Conservation (phyloP, 2,329 filamentous ascomycete species). For the Cladophialophora chaetospira region DNA sequence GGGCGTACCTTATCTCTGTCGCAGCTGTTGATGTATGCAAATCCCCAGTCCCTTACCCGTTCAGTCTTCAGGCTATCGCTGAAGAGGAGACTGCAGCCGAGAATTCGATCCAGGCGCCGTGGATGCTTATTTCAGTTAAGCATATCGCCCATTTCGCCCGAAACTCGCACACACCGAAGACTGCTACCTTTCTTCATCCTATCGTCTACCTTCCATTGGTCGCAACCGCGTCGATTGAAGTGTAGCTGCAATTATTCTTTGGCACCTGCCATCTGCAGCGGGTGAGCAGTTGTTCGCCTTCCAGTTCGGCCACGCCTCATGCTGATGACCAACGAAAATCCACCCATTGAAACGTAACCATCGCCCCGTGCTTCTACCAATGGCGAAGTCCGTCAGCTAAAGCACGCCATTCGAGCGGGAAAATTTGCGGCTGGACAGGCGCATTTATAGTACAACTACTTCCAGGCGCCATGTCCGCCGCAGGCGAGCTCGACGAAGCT, state of each 20-base stretch:
- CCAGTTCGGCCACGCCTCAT: too few relatives aligned
- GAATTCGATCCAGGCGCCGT: not conserved
- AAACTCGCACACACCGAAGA: too few relatives aligned
- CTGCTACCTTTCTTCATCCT: too few relatives aligned
- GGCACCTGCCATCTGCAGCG: too few relatives aligned
- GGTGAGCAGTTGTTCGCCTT: too few relatives aligned
- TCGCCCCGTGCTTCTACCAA: not conserved
- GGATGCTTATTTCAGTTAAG: constrained; percentile 8
- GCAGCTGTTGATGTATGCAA: too few relatives aligned
- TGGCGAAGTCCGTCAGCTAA: not conserved
- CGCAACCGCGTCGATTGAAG: too few relatives aligned
- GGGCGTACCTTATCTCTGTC: too few relatives aligned
- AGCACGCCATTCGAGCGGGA: constrained; percentile 9
- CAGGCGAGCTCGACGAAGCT: not conserved
- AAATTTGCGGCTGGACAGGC: not conserved
- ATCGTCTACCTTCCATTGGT: too few relatives aligned
- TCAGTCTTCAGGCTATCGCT: not conserved
- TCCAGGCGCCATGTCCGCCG: not conserved
- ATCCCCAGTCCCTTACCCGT: not conserved
- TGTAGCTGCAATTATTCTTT: too few relatives aligned
- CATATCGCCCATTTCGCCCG: too few relatives aligned
- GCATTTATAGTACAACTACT: not conserved
- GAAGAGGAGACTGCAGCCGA: not conserved
- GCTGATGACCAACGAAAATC: not conserved
- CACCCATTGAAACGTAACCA: not conserved